phyloP scores from a whole-genome alignment of 768 basidiomycete genomes.

The Russula compacta region DNA sequence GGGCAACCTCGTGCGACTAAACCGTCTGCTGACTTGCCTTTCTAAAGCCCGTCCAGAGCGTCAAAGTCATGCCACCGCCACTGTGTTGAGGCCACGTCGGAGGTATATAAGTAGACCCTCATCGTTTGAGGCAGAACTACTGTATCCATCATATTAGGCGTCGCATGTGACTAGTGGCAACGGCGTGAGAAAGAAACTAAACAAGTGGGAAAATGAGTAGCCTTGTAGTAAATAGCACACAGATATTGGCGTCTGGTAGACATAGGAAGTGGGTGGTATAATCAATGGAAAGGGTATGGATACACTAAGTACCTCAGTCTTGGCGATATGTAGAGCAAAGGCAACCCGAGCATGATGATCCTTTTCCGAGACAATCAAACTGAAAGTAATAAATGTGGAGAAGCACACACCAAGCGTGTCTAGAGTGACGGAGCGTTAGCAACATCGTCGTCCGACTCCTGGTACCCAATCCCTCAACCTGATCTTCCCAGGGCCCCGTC shows the following conservation, averaged over 20 bases:
- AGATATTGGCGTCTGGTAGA: slow-evolving; percentile 25
- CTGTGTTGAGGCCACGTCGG: neutral
- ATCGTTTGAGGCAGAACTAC: neutral
- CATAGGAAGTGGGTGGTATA: slow-evolving; percentile 29
- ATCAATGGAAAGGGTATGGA: slow-evolving; percentile 31
- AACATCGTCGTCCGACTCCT: slow-evolving; percentile 47
- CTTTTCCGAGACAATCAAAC: slow-evolving; percentile 1
- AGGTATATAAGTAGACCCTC: neutral
- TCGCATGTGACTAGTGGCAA: neutral
- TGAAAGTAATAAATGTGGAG: neutral
- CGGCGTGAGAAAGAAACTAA: slow-evolving; percentile 7
- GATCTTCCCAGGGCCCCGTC: slow-evolving; percentile 48
- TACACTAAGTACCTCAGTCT: neutral
- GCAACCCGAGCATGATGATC: neutral
- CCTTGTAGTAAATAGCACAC: slow-evolving; percentile 11
- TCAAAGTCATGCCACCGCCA: too few species aligned
- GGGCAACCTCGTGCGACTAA: neutral
- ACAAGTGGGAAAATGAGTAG: slow-evolving; percentile 17
- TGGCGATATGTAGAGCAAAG: neutral
- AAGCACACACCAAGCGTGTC: slow-evolving; percentile 2
- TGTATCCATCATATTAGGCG: slow-evolving; percentile 9
- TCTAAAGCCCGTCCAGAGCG: neutral
- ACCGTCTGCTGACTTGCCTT: neutral
- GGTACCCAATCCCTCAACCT: slow-evolving; percentile 57
- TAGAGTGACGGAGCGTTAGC: slow-evolving; percentile 31